Conservation (phyloP, 2,329 filamentous ascomycete genomes). For the Zalaria sp. region DNA sequence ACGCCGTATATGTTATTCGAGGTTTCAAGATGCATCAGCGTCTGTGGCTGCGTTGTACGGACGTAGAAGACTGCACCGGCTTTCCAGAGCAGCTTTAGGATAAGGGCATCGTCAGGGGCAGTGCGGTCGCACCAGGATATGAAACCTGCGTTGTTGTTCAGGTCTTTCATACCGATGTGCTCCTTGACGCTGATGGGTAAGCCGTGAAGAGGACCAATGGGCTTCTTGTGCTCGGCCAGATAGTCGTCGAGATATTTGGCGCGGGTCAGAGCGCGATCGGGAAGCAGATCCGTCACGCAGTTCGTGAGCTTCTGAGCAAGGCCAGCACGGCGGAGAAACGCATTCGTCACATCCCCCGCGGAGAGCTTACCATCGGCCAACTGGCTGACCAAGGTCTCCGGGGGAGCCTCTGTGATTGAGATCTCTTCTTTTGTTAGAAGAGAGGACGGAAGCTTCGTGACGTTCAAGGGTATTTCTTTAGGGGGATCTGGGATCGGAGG, state of each 20-base stretch:
- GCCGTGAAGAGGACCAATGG: constrained; percentile 33
- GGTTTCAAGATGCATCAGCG: constrained; percentile 40
- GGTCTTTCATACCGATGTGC: constrained; percentile 34
- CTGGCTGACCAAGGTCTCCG: background rate
- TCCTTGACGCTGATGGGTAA: constrained; percentile 40
- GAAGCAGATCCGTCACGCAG: constrained; percentile 30
- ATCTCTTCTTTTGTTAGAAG: constrained; percentile 1
- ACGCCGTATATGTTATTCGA: constrained; percentile 36
- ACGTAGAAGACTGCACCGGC: constrained; percentile 38
- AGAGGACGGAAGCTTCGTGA: constrained; percentile 34
- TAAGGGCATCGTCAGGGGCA: constrained; percentile 30
- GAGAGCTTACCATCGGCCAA: constrained; percentile 14
- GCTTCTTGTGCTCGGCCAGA: constrained; percentile 19
- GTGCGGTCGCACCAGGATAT: constrained; percentile 33
- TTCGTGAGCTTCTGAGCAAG: constrained; percentile 34
- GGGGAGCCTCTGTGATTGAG: background rate
- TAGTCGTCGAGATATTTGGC: constrained; percentile 28
- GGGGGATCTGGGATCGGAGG: constrained; percentile 25
- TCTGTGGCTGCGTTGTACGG: constrained; percentile 40
- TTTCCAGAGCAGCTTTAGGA: constrained; percentile 31
- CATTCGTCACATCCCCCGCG: constrained; percentile 23
- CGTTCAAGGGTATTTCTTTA: constrained; percentile 27
- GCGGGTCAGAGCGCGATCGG: constrained; percentile 21
- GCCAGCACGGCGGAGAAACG: constrained; percentile 33
- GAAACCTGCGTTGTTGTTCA: constrained; percentile 36